Base-by-base conservation (phyloP, 176 grass and related monocot species). In the Musa schizocarpa region DNA sequence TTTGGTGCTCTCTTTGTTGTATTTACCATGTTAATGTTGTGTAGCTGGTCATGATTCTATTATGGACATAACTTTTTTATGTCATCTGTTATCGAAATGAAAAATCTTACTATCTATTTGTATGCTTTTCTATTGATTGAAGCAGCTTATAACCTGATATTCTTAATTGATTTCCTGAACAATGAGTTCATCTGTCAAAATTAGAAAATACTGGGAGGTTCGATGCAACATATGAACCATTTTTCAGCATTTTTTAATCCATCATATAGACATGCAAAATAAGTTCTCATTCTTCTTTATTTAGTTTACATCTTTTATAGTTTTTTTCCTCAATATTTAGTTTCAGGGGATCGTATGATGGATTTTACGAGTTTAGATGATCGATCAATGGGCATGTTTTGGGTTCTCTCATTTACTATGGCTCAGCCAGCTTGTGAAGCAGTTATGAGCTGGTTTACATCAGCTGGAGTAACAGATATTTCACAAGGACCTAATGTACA, bases 361-460 rank as follows among this genome's bases (percentile, higher is more conserved):
- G 95, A 98, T 83, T 98, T 98, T 78, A 90, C 72, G 34, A 94
- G 69, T 86, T 85, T 98, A 86, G 95, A 93, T 82, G 95, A 98
- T 75, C 81, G 90, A 58, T 82, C 90, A 74, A 93, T 79, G 68
- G 95, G 95, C 54, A 98, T 98, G 95, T 98, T 98, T 82, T 98
- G 95, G 95, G 90, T 98, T 88, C 88, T 98, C 11, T 98, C 95
- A 34, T 98, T 98, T 82, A 98, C 95, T 23, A 98, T 94, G 90
- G 90, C 82, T 20, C 90, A 93, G 21, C 90, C 86, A 68, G 86
- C 90, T 71, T 91, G 86, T 55, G 95, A 98, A 75, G 86, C 95
- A 80, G 90, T 98, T 83, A 98, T 98, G 95, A 93, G 87, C 72
- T 98, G 95, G 95, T 93, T 98, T 87, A 81, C 80, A 22, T 91